A percentile compares a stretch with the other conserved stretches of the same genome.
Conservation (phyloP, 345 rosid species). For the Hevea brasiliensis region DNA sequence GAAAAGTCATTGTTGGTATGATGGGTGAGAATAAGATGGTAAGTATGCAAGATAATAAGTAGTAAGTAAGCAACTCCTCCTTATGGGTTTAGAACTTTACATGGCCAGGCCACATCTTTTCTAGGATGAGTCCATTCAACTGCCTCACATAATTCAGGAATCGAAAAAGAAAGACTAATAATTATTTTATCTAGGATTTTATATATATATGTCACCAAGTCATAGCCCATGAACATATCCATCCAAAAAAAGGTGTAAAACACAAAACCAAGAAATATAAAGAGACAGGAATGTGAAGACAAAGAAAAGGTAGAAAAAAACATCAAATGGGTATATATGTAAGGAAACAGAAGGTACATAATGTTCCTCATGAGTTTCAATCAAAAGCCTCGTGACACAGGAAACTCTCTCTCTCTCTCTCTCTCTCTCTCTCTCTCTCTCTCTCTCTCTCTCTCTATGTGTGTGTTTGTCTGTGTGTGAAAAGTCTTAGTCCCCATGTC, state of each 20-base stretch:
- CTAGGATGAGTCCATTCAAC: slow-evolving; percentile 24
- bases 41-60: slow-evolving; percentile 9
- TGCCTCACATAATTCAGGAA: slow-evolving; percentile 13
- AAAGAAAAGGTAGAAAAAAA: slow-evolving; percentile 18
- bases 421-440: neutral
- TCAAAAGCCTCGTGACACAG: slow-evolving; percentile 20
- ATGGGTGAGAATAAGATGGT: neutral
- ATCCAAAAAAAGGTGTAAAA: neutral
- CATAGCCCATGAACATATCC: slow-evolving; percentile 9
- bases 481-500: slow-evolving; percentile 16
- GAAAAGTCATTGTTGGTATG: neutral
- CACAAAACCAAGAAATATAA: slow-evolving; percentile 14
- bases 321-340: slow-evolving; percentile 18
- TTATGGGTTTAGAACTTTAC: neutral
- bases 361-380: slow-evolving; percentile 25
- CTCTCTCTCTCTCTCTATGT: too few species aligned
- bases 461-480: neutral
- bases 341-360: slow-evolving; percentile 14
- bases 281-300: slow-evolving; percentile 32
- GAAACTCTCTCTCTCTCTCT: slow-evolving; percentile 1
- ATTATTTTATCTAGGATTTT: slow-evolving; percentile 21
- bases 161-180: slow-evolving; percentile 14
- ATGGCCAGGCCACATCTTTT: slow-evolving; percentile 19
- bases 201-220: slow-evolving; percentile 2
- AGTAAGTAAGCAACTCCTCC: slow-evolving; percentile 27